These are phyloP conservation scores for Fomes fomentarius DNA, from an alignment of 1,284 basidiomycete species.

Conservation along the genomic window DNA sequence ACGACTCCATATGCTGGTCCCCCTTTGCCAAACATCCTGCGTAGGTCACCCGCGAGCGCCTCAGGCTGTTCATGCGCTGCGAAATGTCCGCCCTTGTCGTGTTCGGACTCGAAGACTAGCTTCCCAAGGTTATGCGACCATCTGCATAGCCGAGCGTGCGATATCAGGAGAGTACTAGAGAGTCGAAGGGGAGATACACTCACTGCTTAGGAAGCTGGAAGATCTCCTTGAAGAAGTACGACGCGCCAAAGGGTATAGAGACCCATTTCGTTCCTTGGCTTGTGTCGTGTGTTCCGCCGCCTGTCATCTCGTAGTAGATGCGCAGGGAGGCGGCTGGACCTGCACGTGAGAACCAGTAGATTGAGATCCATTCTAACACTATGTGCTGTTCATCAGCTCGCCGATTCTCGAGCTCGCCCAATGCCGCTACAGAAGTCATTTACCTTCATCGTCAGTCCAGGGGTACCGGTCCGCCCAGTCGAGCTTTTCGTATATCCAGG, in stretches of 20 bases:
- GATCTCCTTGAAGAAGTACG: slow-evolving; percentile 52
- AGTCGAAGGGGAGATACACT: slow-evolving; percentile 16
- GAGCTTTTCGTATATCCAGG: slow-evolving; percentile 66
- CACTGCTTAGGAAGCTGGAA: slow-evolving; percentile 41
- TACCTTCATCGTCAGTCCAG: slow-evolving; percentile 57
- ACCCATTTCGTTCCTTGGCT: slow-evolving; percentile 13
- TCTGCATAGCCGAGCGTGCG: not conserved
- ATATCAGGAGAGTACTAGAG: not conserved
- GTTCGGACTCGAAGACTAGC: slow-evolving; percentile 30
- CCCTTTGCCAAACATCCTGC: slow-evolving; percentile 33
- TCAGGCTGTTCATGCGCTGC: slow-evolving; percentile 35
- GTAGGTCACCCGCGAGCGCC: slow-evolving; percentile 31
- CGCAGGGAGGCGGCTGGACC: slow-evolving; percentile 55
- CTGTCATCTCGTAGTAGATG: slow-evolving; percentile 51
- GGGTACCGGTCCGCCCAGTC: slow-evolving; percentile 53
- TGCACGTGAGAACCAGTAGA: slow-evolving; percentile 59
- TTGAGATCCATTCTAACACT: slow-evolving; percentile 63
- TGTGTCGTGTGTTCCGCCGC: not conserved
- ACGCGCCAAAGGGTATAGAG: slow-evolving; percentile 50
- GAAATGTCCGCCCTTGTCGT: slow-evolving; percentile 36
- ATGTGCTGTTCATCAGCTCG: not conserved
- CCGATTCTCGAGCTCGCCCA: too few species aligned
- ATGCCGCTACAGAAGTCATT: too few species aligned
- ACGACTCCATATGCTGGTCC: slow-evolving; percentile 35
- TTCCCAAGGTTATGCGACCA: slow-evolving; percentile 28